phyloP scores from a whole-genome alignment of 169 alveolate species.

The Theileria parva region DNA sequence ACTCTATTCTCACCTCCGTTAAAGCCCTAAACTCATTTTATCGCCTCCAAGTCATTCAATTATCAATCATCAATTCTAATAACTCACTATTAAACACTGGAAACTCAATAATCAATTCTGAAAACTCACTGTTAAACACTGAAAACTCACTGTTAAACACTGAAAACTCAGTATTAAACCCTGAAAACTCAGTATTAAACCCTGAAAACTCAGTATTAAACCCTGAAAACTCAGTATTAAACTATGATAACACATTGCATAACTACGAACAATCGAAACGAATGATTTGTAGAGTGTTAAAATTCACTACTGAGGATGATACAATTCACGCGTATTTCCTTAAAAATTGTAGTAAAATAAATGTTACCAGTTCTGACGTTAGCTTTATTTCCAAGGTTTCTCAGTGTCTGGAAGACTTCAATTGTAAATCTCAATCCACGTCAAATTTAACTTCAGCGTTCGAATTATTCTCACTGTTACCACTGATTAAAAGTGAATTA shows the following conservation, averaged over 20 bases:
- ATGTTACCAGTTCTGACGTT: slow-evolving; percentile 2
- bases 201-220: too few relatives aligned
- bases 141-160: too few relatives aligned
- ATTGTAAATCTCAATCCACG: slow-evolving; percentile 23
- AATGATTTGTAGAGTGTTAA: background rate
- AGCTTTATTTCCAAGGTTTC: background rate
- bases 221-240: too few relatives aligned
- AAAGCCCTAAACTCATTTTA: background rate
- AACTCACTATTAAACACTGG: too few relatives aligned
- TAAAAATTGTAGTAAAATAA: background rate
- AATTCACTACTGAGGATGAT: background rate
- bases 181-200: too few relatives aligned
- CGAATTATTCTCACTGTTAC: slow-evolving; percentile 19
- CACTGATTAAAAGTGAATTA: background rate
- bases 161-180: too few relatives aligned
- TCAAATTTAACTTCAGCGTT: slow-evolving; percentile 19
- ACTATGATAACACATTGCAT: too few relatives aligned
- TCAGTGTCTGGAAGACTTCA: background rate
- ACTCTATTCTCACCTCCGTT: background rate
- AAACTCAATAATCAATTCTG: too few relatives aligned
- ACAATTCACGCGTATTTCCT: slow-evolving; percentile 23
- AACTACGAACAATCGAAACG: too few relatives aligned
- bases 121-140: too few relatives aligned
- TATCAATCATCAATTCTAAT: too few relatives aligned
- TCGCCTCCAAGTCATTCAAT: background rate